phyloP scores from a whole-genome alignment of 129 eudicot genomes.

The Pittosporum tobira region DNA sequence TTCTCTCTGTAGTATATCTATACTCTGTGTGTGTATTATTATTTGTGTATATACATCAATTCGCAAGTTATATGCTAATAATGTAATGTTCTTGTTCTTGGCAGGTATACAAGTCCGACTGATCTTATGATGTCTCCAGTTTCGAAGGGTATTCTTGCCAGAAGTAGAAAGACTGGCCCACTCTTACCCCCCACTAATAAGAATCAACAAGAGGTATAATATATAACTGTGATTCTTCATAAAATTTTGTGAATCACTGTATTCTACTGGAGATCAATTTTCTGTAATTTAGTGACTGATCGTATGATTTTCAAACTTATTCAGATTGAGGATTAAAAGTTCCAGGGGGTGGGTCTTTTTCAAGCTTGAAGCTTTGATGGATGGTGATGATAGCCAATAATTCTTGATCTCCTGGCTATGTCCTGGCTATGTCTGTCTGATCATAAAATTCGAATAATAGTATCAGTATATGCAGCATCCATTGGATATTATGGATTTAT shows the following conservation, averaged over 20 bases:
- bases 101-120: conserved; percentile 82
- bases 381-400: not conserved
- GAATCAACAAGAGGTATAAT: conserved; percentile 25
- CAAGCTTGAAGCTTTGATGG: not conserved
- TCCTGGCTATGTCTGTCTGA: no score
- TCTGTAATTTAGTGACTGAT: not conserved
- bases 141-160: conserved; percentile 58
- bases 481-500: no score
- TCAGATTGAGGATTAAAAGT: conserved; percentile 1
- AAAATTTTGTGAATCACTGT: no score
- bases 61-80: no score
- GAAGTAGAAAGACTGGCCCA: conserved; percentile 31
- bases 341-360: not conserved
- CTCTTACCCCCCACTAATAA: conserved; percentile 38
- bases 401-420: not conserved
- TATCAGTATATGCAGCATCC: not conserved
- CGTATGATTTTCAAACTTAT: not conserved
- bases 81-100: not conserved
- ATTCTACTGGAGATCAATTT: no score
- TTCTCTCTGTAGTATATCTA: not conserved
- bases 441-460: not conserved
- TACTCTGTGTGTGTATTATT: not conserved
- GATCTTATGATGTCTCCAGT: conserved; percentile 81
- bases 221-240: no score
- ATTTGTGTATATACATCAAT: no score